phyloP scores from a whole-genome alignment of 23 red algal species.

The Agarophyton chilense region DNA sequence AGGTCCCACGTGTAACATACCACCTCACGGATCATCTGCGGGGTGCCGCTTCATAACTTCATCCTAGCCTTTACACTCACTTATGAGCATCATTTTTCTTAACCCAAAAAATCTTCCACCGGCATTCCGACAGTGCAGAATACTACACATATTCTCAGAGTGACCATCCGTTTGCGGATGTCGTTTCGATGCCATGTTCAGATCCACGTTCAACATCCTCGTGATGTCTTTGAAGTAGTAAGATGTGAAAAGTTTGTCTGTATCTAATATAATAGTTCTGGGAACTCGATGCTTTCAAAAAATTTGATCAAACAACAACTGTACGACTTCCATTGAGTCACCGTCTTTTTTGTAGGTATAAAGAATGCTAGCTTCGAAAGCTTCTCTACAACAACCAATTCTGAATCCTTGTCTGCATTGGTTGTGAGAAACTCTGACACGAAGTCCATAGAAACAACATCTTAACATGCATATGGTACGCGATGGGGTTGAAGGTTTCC shows the following conservation, averaged over 20 bases:
- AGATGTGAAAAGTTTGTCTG: conserved; percentile 14
- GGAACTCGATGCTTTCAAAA: conserved; percentile 52
- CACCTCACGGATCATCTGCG: no score
- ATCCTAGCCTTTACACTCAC: no score
- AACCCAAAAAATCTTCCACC: conserved; percentile 24
- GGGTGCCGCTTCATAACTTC: no score
- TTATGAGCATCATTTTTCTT: no score
- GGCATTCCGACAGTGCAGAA: conserved; percentile 3
- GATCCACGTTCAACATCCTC: conserved; percentile 17
- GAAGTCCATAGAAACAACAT: conserved; percentile 46
- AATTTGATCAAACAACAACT: neutral
- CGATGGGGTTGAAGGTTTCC: conserved; percentile 35
- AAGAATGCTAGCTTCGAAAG: conserved; percentile 49
- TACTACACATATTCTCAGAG: no score
- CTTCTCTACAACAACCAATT: conserved; percentile 50
- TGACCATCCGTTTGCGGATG: no score
- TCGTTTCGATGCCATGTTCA: neutral
- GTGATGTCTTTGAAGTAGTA: conserved; percentile 22
- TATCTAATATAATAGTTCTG: conserved; percentile 12
- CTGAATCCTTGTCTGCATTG: conserved; percentile 4
- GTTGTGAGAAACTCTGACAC: conserved; percentile 21
- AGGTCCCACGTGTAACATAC: no score
- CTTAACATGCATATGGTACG: conserved; percentile 17
- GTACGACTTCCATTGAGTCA: conserved; percentile 28
- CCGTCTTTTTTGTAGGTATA: conserved; percentile 18